Conservation (phyloP, 2,329 filamentous ascomycete genomes). For the Fusarium odoratissimum region DNA sequence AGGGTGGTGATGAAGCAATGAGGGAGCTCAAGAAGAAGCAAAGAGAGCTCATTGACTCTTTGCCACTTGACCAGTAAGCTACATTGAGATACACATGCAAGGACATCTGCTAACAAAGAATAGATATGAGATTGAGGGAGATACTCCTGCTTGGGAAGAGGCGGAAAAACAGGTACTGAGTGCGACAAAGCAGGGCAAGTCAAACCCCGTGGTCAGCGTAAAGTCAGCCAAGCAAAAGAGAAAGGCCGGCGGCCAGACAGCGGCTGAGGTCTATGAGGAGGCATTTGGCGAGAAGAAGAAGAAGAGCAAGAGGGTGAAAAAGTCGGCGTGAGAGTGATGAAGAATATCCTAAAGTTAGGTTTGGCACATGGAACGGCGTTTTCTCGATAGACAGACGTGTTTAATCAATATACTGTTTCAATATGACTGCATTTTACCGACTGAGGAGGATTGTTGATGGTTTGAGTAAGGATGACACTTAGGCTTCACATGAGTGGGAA, state of each 20-base stretch:
- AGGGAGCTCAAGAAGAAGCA: conserved; percentile 81
- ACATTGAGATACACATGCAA: fast-evolving
- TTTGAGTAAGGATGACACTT: background rate
- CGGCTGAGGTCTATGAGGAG: conserved; percentile 72
- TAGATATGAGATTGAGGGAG: conserved; percentile 74
- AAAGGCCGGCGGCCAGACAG: conserved; percentile 70
- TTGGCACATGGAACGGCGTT: conserved; percentile 44
- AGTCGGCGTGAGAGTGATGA: conserved; percentile 38
- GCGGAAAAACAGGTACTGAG: conserved; percentile 80
- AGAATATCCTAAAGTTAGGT: conserved; percentile 32
- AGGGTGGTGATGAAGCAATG: conserved; percentile 82
- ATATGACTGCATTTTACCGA: background rate
- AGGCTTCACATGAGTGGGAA: background rate
- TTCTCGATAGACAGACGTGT: conserved; percentile 31
- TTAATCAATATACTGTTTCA: conserved; percentile 33
- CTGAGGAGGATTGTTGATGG: background rate
- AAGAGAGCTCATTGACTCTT: conserved; percentile 86
- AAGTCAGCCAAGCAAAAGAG: conserved; percentile 82
- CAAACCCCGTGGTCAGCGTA: conserved; percentile 78
- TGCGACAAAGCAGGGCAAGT: conserved; percentile 65
- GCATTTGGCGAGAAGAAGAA: conserved; percentile 68
- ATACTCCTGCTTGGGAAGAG: conserved; percentile 71
- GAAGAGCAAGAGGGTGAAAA: conserved; percentile 61
- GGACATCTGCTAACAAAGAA: conserved; percentile 2
- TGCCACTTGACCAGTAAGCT: conserved; percentile 79